These are phyloP conservation scores for Komagataella pastoris DNA, from an alignment of 805 yeast species.

Conservation along the genomic window DNA sequence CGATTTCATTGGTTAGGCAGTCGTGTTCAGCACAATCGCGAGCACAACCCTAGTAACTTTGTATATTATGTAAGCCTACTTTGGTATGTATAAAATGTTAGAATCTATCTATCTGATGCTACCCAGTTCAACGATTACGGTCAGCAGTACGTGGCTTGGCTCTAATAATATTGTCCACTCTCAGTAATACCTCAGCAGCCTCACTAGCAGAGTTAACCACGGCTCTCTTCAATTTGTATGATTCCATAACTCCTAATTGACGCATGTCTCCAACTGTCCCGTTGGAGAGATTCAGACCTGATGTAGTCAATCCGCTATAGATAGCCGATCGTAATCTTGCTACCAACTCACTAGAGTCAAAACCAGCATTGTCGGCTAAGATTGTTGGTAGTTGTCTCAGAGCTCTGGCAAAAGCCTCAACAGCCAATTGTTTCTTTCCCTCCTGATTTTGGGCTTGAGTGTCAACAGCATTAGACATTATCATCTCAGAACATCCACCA, in stretches of 20 bases:
- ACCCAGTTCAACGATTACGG: slow-evolving; percentile 31
- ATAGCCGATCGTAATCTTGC: slow-evolving; percentile 82
- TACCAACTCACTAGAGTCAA: slow-evolving; percentile 84
- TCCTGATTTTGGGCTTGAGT: slow-evolving; percentile 82
- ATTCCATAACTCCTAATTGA: slow-evolving; percentile 84
- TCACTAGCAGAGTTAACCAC: slow-evolving; percentile 95
- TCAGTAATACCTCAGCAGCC: slow-evolving; percentile 89
- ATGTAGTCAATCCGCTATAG: slow-evolving; percentile 82
- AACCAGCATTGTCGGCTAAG: slow-evolving; percentile 94
- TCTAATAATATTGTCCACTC: slow-evolving; percentile 94
- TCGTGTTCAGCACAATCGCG: neutral
- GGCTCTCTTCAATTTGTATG: slow-evolving; percentile 82
- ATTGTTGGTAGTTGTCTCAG: slow-evolving; percentile 91
- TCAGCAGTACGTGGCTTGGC: slow-evolving; percentile 97
- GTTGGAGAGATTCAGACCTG: slow-evolving; percentile 77
- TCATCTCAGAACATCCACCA: slow-evolving; percentile 86
- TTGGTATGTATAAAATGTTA: neutral
- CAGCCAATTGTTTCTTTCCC: slow-evolving; percentile 89
- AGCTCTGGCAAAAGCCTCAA: slow-evolving; percentile 90
- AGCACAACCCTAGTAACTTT: neutral
- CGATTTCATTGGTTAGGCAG: neutral
- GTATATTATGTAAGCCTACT: neutral
- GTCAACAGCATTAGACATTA: slow-evolving; percentile 95
- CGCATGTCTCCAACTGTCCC: slow-evolving; percentile 92
- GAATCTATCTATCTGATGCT: neutral